Base-by-base conservation (phyloP, 768 basidiomycete species). In the Mycena indigotica region DNA sequence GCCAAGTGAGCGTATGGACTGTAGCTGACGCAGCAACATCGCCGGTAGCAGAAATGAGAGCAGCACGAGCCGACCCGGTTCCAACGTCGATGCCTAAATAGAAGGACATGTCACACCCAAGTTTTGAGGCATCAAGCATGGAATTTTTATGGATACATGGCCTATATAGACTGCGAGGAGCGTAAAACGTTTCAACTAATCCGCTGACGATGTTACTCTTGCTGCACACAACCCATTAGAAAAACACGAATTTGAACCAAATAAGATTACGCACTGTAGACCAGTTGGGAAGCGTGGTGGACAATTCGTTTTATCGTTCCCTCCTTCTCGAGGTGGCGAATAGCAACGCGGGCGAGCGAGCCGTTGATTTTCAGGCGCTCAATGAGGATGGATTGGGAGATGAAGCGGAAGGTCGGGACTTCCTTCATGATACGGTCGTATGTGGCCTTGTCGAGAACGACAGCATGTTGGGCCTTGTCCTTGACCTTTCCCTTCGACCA, bases 401-500 rank as follows among this genome's bases (percentile, higher is more conserved):
- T 95, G 84, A 98, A 92, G 70, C 91, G 91, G 93, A 95, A 99
- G 74, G 95, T 95, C 46, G 97, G 97, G 76, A 93, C 93, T 77
- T 98, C 95, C 85, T 98, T 98, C 71, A 96, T 74, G 82, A 97
- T 94, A 70, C 92, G 91, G 80, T 95, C 93, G 77, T 76, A 96
- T 67, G 89, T 91, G 54, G 87, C 65, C 83, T 98, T 96, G 84
- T 98, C 96, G 70, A 96, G 87, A 66, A 87, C 81, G 76, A 98
- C 95, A 68, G 93, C 84, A 85, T 98, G 95, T 72, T 92, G 88
- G 70, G 96, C 93, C 88, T 98, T 99, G 82, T 99, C 97, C 89
- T 99, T 99, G 77, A 99, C 97, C 81, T 98, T 98, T 74, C 97
- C 97, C 85, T 98, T 98, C 68, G 93, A 97, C 95, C 95, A 98